Conservation (phyloP, 768 basidiomycete genomes). For the Suillus occidentalis region DNA sequence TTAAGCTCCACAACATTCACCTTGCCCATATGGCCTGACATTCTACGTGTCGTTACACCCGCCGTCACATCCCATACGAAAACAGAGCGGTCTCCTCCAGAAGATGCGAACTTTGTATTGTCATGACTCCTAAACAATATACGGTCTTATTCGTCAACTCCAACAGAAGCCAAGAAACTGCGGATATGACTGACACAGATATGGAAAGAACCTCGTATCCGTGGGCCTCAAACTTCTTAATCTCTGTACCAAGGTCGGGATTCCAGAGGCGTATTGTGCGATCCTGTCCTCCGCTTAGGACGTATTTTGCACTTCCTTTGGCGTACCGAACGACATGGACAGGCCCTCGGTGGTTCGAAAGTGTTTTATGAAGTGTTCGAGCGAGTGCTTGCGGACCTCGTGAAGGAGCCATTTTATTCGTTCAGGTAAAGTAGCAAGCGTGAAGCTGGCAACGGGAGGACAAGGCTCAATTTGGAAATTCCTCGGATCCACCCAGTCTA, state of each 20-base stretch:
- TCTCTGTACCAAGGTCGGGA: slow-evolving; percentile 78
- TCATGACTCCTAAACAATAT: slow-evolving; percentile 68
- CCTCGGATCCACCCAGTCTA: background rate
- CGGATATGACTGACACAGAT: slow-evolving; percentile 63
- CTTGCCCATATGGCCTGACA: slow-evolving; percentile 88
- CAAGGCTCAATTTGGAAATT: background rate
- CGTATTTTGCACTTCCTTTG: slow-evolving; percentile 83
- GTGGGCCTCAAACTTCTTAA: slow-evolving; percentile 89
- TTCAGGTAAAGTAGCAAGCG: background rate
- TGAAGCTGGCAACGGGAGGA: background rate
- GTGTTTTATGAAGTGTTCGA: slow-evolving; percentile 61
- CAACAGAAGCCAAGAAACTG: slow-evolving; percentile 1
- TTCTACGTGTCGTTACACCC: slow-evolving; percentile 77
- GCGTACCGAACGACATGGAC: slow-evolving; percentile 93
- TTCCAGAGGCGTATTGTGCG: slow-evolving; percentile 91
- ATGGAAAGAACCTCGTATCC: slow-evolving; percentile 95
- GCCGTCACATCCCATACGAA: slow-evolving; percentile 96
- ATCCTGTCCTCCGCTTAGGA: slow-evolving; percentile 93
- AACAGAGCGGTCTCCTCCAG: slow-evolving; percentile 89
- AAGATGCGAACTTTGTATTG: slow-evolving; percentile 91
- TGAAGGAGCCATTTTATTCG: slow-evolving; percentile 47
- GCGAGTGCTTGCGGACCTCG: slow-evolving; percentile 54
- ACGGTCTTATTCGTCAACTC: background rate
- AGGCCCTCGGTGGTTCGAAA: slow-evolving; percentile 73
- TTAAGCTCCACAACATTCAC: slow-evolving; percentile 92